These are phyloP conservation scores for Hypoxylon sp. DNA, from an alignment of 2,329 filamentous ascomycete genomes.

Conservation along the genomic window DNA sequence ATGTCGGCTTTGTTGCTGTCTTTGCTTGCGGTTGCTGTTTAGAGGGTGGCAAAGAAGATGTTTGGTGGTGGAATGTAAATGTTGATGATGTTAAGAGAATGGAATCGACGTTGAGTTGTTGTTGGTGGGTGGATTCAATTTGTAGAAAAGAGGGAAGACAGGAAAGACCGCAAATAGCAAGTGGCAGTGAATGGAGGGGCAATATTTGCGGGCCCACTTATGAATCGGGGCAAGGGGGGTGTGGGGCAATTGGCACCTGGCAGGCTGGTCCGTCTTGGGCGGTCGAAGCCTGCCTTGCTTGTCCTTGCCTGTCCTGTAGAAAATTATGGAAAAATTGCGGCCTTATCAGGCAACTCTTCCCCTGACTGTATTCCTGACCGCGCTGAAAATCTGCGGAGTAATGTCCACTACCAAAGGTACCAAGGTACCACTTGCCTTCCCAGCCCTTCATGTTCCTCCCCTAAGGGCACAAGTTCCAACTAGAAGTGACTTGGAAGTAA, in stretches of 20 bases:
- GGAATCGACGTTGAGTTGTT: constrained; percentile 42
- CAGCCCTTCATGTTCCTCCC: constrained; percentile 2
- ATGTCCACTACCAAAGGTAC: constrained; percentile 19
- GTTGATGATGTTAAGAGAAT: constrained; percentile 31
- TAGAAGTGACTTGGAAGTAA: constrained; percentile 25
- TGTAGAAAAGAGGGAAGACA: constrained; percentile 65
- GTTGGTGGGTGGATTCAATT: constrained; percentile 49
- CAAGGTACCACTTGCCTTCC: constrained; percentile 14
- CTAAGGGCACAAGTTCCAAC: constrained; percentile 18
- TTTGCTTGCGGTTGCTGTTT: neutral
- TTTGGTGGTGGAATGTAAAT: constrained; percentile 23
- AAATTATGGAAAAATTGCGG: constrained; percentile 32
- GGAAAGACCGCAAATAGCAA: constrained; percentile 44
- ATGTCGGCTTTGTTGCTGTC: neutral
- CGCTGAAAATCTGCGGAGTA: constrained; percentile 22
- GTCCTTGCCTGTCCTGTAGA: constrained; percentile 22
- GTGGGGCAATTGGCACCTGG: constrained; percentile 41
- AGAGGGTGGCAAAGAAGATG: constrained; percentile 16
- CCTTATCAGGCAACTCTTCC: constrained; percentile 35
- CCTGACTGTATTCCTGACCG: constrained; percentile 5
- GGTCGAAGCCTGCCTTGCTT: constrained; percentile 21
- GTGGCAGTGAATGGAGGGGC: constrained; percentile 45
- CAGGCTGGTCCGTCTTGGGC: constrained; percentile 19
- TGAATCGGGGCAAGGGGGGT: constrained; percentile 38
- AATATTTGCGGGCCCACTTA: constrained; percentile 35